phyloP scores from a whole-genome alignment of 129 eudicot species.

The Helichrysum umbraculigerum region DNA sequence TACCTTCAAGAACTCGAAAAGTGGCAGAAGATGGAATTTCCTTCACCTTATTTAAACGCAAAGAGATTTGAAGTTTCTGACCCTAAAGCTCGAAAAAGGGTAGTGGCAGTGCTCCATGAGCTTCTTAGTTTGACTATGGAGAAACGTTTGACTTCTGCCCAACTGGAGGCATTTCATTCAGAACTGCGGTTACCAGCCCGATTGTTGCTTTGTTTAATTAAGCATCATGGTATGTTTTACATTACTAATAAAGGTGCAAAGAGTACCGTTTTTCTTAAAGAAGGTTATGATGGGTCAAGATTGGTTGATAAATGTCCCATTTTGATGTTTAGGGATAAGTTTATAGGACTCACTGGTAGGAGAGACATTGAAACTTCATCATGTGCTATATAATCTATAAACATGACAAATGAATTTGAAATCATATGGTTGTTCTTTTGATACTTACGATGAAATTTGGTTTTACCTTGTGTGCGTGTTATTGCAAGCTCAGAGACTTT shows the following conservation, averaged over 20 bases:
- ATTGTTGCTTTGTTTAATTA: slow-evolving; percentile 72
- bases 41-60: slow-evolving; percentile 87
- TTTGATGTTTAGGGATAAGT: slow-evolving; percentile 57
- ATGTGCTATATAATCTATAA: slow-evolving; percentile 8
- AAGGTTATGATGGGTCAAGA: slow-evolving; percentile 83
- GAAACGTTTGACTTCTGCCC: slow-evolving; percentile 85
- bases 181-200: slow-evolving; percentile 76
- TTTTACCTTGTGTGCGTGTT: not conserved
- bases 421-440: not conserved
- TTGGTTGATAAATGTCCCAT: slow-evolving; percentile 68
- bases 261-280: slow-evolving; percentile 83
- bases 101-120: slow-evolving; percentile 88
- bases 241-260: slow-evolving; percentile 81
- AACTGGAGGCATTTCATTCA: slow-evolving; percentile 67
- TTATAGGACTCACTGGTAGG: slow-evolving; percentile 68
- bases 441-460: not conserved
- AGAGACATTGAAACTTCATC: slow-evolving; percentile 42
- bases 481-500: not conserved
- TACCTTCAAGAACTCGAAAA: slow-evolving; percentile 73
- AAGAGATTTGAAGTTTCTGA: slow-evolving; percentile 70
- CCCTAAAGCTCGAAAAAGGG: slow-evolving; percentile 78
- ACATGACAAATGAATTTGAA: slow-evolving; percentile 13
- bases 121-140: slow-evolving; percentile 83
- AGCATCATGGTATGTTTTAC: slow-evolving; percentile 90
- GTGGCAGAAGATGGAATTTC: slow-evolving; percentile 87